A percentile compares a stretch with the other conserved stretches of the same genome.
phyloP scores from a whole-genome alignment of 768 basidiomycete genomes.

The Russula abietina region DNA sequence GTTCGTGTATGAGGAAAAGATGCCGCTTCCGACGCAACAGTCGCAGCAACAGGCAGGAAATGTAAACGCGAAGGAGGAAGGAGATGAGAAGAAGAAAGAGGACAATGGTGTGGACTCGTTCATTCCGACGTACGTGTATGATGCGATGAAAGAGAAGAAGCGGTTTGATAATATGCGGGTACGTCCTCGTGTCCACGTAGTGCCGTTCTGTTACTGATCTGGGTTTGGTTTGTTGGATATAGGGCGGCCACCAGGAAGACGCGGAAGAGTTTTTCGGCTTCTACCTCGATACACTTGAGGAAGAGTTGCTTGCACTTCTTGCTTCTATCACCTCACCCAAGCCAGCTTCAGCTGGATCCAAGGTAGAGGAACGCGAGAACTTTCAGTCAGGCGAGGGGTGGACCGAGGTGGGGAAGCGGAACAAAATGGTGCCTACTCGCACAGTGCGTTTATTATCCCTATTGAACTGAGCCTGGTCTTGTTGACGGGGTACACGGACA shows the following conservation, averaged over 20 bases:
- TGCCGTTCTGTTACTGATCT: not conserved
- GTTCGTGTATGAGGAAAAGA: conserved; percentile 42
- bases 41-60: conserved; percentile 20
- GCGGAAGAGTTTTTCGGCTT: conserved; percentile 99
- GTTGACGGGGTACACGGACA: conserved; percentile 4
- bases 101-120: conserved; percentile 60
- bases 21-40: conserved; percentile 25
- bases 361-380: conserved; percentile 43
- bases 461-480: not conserved
- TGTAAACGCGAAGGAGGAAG: conserved; percentile 39
- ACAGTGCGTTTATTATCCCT: conserved; percentile 47
- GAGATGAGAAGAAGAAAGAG: conserved; percentile 41
- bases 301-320: conserved; percentile 73
- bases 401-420: conserved; percentile 90
- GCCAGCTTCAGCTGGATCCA: conserved; percentile 28
- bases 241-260: conserved; percentile 94
- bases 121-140: conserved; percentile 80
- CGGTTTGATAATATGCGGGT: conserved; percentile 91
- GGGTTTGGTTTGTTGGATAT: conserved; percentile 11
- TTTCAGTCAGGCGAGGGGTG: conserved; percentile 62
- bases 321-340: conserved; percentile 43
- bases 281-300: conserved; percentile 89
- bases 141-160: no score
- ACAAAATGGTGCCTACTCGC: conserved; percentile 71
- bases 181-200: conserved; percentile 29